Percentiles rank a stretch among this genome's conserved stretches.
phyloP scores from a whole-genome alignment of 345 rosid species.

The Anastatica hierochuntica region DNA sequence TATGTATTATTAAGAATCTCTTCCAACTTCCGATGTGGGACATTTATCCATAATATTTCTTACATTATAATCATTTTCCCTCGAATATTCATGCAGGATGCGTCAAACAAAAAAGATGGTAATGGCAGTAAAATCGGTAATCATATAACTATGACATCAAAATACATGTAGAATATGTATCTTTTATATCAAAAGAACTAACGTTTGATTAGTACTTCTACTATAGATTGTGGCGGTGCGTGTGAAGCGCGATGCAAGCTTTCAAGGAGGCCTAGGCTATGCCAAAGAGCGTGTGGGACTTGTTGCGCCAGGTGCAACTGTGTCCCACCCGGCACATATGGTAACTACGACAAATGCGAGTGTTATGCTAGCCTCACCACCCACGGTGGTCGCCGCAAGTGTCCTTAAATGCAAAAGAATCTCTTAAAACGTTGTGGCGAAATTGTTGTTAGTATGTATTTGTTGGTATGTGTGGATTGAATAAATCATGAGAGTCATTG shows the following conservation, averaged over 20 bases:
- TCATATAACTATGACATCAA: background rate
- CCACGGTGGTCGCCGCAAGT: slow-evolving; percentile 65
- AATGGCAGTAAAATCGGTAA: slow-evolving; percentile 20
- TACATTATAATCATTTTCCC: background rate
- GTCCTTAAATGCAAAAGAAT: no score
- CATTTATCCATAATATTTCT: no score
- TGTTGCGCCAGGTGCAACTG: slow-evolving; percentile 69
- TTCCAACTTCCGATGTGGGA: no score
- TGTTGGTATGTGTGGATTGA: no score
- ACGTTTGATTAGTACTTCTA: no score
- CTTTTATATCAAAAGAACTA: background rate
- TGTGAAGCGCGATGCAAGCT: slow-evolving; percentile 52
- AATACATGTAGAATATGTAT: background rate
- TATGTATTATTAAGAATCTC: no score
- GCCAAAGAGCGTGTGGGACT: slow-evolving; percentile 68
- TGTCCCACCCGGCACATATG: slow-evolving; percentile 70
- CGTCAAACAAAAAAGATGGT: background rate
- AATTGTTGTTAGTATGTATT: no score
- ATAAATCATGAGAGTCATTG: no score
- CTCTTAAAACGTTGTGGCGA: no score
- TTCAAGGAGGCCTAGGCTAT: slow-evolving; percentile 47
- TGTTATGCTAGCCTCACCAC: slow-evolving; percentile 69
- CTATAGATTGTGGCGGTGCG: slow-evolving; percentile 47
- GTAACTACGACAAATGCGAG: slow-evolving; percentile 49
- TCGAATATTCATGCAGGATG: slow-evolving; percentile 12